Percentiles rank a stretch among this genome's conserved stretches.
Evolutionary conservation across 2,329 filamentous ascomycete species (phyloP).

Genomic region (Hymenoscyphus fructigenus): DNA sequence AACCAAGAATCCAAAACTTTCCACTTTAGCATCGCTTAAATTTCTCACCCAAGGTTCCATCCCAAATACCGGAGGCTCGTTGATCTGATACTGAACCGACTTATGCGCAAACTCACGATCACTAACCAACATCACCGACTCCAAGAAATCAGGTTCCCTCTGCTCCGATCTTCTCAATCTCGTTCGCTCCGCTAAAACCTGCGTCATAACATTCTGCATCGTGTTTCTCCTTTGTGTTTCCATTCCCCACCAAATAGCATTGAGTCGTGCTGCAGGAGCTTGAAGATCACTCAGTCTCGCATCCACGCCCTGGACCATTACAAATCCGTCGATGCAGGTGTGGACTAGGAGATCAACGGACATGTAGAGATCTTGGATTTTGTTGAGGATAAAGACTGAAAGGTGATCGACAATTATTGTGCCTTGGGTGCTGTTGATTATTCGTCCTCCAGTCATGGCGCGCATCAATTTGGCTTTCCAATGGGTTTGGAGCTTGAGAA

Average conservation of each 20-base stretch:
- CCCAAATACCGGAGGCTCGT: slow-evolving; percentile 12
- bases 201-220: not conserved
- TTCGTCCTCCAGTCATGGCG: slow-evolving; percentile 14
- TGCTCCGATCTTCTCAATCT: not conserved
- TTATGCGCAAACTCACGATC: slow-evolving; percentile 26
- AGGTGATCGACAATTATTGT: slow-evolving; percentile 25
- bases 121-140: slow-evolving; percentile 16
- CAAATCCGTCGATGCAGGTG: slow-evolving; percentile 22
- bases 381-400: slow-evolving; percentile 26
- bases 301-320: slow-evolving; percentile 17
- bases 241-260: slow-evolving; percentile 19
- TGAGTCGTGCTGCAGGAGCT: slow-evolving; percentile 12
- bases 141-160: slow-evolving; percentile 21
- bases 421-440: slow-evolving; percentile 20
- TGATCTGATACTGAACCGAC: slow-evolving; percentile 18
- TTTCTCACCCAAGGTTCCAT: slow-evolving; percentile 23
- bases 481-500: slow-evolving; percentile 20
- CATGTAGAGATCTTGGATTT: slow-evolving; percentile 26
- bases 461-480: slow-evolving; percentile 24
- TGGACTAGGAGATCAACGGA: slow-evolving; percentile 23
- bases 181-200: not conserved
- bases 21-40: slow-evolving; percentile 13
- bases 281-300: slow-evolving; percentile 10
- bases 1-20: slow-evolving; percentile 25
- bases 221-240: slow-evolving; percentile 9